Evolutionary conservation across 1,139 yeast species (phyloP).

Genomic region (Geotrichum macrosporum): DNA sequence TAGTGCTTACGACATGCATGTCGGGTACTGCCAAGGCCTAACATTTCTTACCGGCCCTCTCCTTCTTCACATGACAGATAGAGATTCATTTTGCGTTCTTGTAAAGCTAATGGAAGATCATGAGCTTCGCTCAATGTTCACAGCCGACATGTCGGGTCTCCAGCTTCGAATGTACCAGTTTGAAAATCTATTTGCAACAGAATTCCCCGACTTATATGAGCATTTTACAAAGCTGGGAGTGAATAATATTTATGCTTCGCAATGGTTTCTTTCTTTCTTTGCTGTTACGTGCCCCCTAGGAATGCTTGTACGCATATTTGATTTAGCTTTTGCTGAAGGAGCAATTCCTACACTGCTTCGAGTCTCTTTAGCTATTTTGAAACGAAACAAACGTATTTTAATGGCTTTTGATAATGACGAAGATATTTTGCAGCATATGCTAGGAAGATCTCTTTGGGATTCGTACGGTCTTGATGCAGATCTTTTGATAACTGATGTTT

Average conservation of each 20-base stretch:
- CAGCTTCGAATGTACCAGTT: slow-evolving; percentile 54
- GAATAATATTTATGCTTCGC: slow-evolving; percentile 41
- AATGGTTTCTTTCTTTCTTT: slow-evolving; percentile 65
- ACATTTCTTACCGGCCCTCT: slow-evolving; percentile 63
- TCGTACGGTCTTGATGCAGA: slow-evolving; percentile 47
- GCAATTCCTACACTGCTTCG: slow-evolving; percentile 61
- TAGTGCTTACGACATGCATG: slow-evolving; percentile 62
- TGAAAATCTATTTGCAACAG: slow-evolving; percentile 42
- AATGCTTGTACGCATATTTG: slow-evolving; percentile 53
- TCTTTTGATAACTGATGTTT: slow-evolving; percentile 47
- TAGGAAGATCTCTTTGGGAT: slow-evolving; percentile 52
- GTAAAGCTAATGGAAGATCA: slow-evolving; percentile 62
- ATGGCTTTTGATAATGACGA: slow-evolving; percentile 55
- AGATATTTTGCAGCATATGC: slow-evolving; percentile 55
- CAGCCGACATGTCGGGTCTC: slow-evolving; percentile 55
- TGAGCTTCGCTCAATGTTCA: slow-evolving; percentile 55
- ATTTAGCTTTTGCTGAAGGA: slow-evolving; percentile 56
- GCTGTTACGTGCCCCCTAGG: slow-evolving; percentile 57
- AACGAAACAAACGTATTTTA: slow-evolving; percentile 51
- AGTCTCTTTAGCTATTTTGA: slow-evolving; percentile 53
- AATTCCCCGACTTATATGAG: slow-evolving; percentile 44
- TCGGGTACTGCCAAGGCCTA: slow-evolving; percentile 70
- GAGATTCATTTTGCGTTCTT: slow-evolving; percentile 52
- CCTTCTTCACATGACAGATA: slow-evolving; percentile 48
- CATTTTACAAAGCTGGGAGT: slow-evolving; percentile 45